A percentile compares a stretch with the other conserved stretches of the same genome.
phyloP scores from a whole-genome alignment of 257 asterid genomes.

The Penstemon barbatus region DNA sequence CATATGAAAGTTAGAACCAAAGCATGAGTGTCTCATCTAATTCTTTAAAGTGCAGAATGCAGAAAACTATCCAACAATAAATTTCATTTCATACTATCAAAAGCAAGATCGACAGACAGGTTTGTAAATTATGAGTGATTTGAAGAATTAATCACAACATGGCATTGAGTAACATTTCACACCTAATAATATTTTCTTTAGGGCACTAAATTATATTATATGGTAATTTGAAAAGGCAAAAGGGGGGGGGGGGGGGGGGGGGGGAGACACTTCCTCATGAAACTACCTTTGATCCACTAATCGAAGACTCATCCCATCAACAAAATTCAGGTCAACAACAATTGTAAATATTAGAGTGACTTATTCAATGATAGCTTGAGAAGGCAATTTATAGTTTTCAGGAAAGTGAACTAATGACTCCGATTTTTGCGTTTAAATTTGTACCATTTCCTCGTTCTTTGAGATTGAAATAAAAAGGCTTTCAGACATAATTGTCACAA shows the following conservation, averaged over 20 bases:
- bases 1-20: background rate
- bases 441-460: background rate
- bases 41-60: background rate
- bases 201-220: background rate
- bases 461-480: background rate
- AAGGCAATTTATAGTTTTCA: background rate
- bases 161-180: background rate
- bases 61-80: conserved; percentile 8
- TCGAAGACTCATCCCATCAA: background rate
- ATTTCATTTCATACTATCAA: background rate
- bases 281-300: conserved; percentile 12
- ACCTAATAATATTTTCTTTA: background rate
- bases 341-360: background rate
- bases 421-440: background rate
- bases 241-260: too few species aligned
- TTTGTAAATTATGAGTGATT: background rate
- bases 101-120: background rate
- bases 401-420: background rate
- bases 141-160: background rate
- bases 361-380: background rate
- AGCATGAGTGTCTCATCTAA: background rate
- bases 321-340: background rate
- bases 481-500: background rate
- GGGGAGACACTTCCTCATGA: background rate
- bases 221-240: background rate